Evolutionary conservation across 768 basidiomycete genomes (phyloP).

Genomic region (Boletus rubescentipes): DNA sequence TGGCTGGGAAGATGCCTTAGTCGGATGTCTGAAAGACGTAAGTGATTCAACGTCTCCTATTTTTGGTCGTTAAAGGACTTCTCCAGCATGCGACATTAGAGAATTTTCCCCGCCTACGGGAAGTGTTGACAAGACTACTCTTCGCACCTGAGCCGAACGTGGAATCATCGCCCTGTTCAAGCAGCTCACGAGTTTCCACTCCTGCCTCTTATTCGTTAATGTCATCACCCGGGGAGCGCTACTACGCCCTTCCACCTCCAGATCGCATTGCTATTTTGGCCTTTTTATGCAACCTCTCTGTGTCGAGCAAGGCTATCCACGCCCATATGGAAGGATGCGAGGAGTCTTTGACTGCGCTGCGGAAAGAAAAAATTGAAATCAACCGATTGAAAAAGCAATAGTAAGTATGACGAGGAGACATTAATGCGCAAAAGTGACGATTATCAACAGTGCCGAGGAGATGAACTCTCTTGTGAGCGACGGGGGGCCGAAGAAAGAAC

Average conservation of each 20-base stretch:
- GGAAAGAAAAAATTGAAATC: constrained; percentile 95
- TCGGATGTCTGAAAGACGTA: constrained; percentile 89
- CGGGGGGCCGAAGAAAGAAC: constrained; percentile 46
- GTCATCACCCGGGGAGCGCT: constrained; percentile 65
- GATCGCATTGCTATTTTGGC: constrained; percentile 85
- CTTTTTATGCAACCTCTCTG: constrained; percentile 87
- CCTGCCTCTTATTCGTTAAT: constrained; percentile 42
- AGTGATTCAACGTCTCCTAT: constrained; percentile 34
- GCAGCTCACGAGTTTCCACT: constrained; percentile 48
- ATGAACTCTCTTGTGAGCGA: constrained; percentile 66
- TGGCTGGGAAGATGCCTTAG: constrained; percentile 90
- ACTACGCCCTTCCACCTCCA: constrained; percentile 65
- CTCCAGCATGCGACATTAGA: constrained; percentile 68
- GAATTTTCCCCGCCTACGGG: constrained; percentile 72
- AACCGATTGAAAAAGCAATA: constrained; percentile 86
- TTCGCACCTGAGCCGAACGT: constrained; percentile 57
- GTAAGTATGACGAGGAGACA: constrained; percentile 49
- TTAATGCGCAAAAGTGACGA: constrained; percentile 14
- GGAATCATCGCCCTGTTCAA: constrained; percentile 45
- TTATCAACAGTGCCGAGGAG: constrained; percentile 59
- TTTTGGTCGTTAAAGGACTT: constrained; percentile 1
- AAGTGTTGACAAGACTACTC: constrained; percentile 68
- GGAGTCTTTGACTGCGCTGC: constrained; percentile 82
- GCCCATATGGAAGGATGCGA: constrained; percentile 89
- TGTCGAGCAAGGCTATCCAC: constrained; percentile 88